Percentiles rank a stretch among this genome's conserved stretches.
phyloP scores from a whole-genome alignment of 805 yeast genomes.

The Metschnikowia cubensis region DNA sequence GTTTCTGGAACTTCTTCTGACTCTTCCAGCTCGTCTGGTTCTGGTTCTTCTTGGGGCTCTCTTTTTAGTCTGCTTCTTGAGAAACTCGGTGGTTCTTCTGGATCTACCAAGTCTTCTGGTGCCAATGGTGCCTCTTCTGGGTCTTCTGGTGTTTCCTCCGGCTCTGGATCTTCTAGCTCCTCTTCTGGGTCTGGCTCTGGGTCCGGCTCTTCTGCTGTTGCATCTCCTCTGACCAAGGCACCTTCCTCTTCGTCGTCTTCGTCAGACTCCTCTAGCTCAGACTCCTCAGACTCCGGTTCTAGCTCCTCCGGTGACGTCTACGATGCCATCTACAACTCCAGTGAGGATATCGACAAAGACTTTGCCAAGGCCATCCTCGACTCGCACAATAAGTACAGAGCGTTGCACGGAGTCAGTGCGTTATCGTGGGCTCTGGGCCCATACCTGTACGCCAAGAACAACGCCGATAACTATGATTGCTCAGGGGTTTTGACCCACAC shows the following conservation, averaged over 20 bases:
- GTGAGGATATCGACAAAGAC: conserved; percentile 21
- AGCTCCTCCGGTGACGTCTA: conserved; percentile 14
- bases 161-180: neutral
- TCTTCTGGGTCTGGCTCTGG: neutral
- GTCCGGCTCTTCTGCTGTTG: neutral
- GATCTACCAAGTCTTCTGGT: neutral
- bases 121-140: neutral
- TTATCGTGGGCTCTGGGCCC: conserved; percentile 32
- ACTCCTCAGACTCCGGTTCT: conserved; percentile 4
- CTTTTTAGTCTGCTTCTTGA: conserved; percentile 7
- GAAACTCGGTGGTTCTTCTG: neutral
- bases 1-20: neutral
- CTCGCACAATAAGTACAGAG: conserved; percentile 32
- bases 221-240: no score
- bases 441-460: conserved; percentile 30
- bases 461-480: conserved; percentile 36
- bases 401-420: conserved; percentile 25
- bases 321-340: conserved; percentile 19
- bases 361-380: conserved; percentile 30
- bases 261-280: neutral
- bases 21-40: neutral
- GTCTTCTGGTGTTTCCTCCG: neutral
- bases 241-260: neutral
- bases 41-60: conserved; percentile 4
- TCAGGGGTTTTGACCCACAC: conserved; percentile 36